Base-by-base conservation (phyloP, 129 eudicot species). In the Saposhnikovia divaricata region DNA sequence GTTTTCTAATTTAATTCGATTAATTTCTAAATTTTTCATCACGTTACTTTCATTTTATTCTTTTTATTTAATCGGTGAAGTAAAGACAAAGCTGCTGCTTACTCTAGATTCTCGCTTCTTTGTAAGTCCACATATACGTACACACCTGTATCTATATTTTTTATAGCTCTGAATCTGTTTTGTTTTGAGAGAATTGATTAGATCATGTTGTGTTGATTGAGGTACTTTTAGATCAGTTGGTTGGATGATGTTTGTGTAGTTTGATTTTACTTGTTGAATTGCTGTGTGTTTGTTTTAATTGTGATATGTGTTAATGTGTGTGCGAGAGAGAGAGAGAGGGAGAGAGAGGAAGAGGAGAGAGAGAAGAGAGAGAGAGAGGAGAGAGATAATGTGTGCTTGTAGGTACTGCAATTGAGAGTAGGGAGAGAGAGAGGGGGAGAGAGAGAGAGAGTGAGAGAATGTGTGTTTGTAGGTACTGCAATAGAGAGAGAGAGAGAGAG, bases 71-170 rank as follows among this genome's bases (percentile, higher is more conserved):
- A 61, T n/a, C 69, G 69, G 66, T 59, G 66, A 59, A 59, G 66
- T 59, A 59, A 59, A 59, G 66, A 59, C 66, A 59, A 59, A 59
- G 31, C 69, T 61, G 34, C 34, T 61, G 37, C 69, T 68, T 14
- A 14, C 73, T 68, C 73, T 68, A 68, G 40, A 68, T 68, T 31
- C 73, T 28, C 73, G 42, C 73, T 31, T 34, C 73, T 61, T 61
- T 61, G 69, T 61, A 25, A 61, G 69, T 61, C 69, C 34, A 61
- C 69, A n/a, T n/a, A 61, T 61, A 61, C 69, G 28, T 61, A 61
- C 69, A 61, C 34, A 25, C 14, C 69, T 61, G 69, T 61, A 61
- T 61, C 69, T 61, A 61, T 57, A 8, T n/a, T 61, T 27, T 28
- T 28, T 66, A 0, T 4, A 21, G 13, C 5, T 10, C 16, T 45